Evolutionary conservation across 805 yeast genomes (phyloP).

Genomic region (Priceomyces haplophilus): DNA sequence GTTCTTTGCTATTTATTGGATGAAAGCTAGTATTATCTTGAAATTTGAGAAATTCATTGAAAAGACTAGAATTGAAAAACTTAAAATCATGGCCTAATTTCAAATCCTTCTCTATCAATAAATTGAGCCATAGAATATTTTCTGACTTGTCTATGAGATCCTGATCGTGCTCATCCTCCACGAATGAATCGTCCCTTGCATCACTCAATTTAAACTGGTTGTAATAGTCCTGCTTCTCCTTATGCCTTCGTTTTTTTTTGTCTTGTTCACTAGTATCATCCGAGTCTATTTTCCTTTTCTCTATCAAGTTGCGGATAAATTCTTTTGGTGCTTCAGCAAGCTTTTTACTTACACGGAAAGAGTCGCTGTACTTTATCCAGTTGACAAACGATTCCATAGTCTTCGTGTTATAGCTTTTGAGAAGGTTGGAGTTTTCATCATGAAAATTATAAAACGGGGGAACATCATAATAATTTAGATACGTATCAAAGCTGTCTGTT

Average conservation of each 20-base stretch:
- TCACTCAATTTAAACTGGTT: conserved; percentile 32
- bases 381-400: conserved; percentile 35
- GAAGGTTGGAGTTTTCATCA: conserved; percentile 13
- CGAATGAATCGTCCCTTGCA: conserved; percentile 17
- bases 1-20: conserved; percentile 20
- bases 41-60: conserved; percentile 23
- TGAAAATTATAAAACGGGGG: conserved; percentile 10
- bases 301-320: conserved; percentile 32
- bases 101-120: conserved; percentile 32
- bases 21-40: conserved; percentile 28
- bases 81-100: conserved; percentile 38
- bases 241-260: conserved; percentile 29
- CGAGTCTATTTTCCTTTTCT: conserved; percentile 36
- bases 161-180: conserved; percentile 18
- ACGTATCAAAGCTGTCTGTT: conserved; percentile 42
- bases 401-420: conserved; percentile 29
- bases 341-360: conserved; percentile 17
- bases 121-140: conserved; percentile 35
- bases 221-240: conserved; percentile 39
- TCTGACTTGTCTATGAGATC: conserved; percentile 20
- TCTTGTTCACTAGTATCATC: conserved; percentile 35
- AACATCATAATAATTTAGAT: conserved; percentile 45
- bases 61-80: conserved; percentile 28
- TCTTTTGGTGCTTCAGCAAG: conserved; percentile 30
- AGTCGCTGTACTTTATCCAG: conserved; percentile 34